A percentile compares a stretch with the other conserved stretches of the same genome.
phyloP scores from a whole-genome alignment of 306 rosid species.

The Rosa multiflora region DNA sequence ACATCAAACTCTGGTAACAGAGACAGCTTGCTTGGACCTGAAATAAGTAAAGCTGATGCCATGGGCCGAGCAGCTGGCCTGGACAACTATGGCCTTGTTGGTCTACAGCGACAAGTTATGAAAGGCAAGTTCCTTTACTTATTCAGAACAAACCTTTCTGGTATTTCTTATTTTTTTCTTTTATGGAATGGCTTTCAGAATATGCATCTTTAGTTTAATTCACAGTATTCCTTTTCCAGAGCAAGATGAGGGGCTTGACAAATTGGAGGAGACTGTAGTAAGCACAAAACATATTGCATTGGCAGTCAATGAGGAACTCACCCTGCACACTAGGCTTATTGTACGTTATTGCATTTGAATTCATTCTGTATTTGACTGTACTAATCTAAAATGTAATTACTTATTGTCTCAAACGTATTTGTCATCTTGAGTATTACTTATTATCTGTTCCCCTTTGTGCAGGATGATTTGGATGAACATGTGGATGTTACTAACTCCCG shows the following conservation, averaged over 20 bases:
- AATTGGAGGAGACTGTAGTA: conserved; percentile 81
- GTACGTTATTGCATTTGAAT: conserved; percentile 44
- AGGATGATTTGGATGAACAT: conserved; percentile 97
- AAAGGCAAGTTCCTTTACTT: conserved; percentile 55
- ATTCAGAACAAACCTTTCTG: conserved; percentile 3
- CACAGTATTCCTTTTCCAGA: conserved; percentile 50
- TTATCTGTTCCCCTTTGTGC: conserved; percentile 25
- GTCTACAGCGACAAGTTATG: conserved; percentile 89
- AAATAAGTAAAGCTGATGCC: conserved; percentile 73
- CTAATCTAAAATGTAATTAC: neutral
- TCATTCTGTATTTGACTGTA: conserved; percentile 12
- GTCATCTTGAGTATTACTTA: neutral
- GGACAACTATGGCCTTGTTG: conserved; percentile 83
- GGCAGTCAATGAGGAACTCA: conserved; percentile 96
- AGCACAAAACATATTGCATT: conserved; percentile 99
- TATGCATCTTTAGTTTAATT: conserved; percentile 25
- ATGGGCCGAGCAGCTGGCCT: conserved; percentile 74
- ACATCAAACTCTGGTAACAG: conserved; percentile 87
- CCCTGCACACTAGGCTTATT: conserved; percentile 86
- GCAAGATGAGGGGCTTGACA: conserved; percentile 97
- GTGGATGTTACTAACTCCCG: conserved; percentile 91
- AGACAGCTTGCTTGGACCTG: conserved; percentile 93
- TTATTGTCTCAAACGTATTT: conserved; percentile 17
- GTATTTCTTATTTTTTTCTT: neutral
- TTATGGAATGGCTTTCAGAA: conserved; percentile 12